These are phyloP conservation scores for Cordyceps cateniannulata DNA, from an alignment of 2,329 filamentous ascomycete genomes.

Conservation along the genomic window DNA sequence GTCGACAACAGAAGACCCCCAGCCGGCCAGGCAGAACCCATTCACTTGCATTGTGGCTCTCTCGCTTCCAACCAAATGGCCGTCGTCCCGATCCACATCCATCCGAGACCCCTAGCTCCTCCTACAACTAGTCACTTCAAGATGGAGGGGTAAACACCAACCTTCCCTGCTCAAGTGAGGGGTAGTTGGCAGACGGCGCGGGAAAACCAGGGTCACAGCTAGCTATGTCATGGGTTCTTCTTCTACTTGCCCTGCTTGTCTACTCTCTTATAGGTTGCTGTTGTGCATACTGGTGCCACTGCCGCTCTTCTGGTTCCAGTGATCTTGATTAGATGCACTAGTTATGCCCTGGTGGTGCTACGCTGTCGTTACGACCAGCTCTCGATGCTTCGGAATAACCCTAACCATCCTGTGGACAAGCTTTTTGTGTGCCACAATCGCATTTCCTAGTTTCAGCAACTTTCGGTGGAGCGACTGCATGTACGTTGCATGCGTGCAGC, in stretches of 20 bases:
- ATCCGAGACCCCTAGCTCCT: conserved; percentile 9
- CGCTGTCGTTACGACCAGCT: neutral
- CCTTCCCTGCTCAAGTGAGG: conserved; percentile 6
- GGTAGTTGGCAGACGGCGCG: neutral
- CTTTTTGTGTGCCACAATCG: neutral
- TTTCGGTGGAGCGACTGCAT: neutral
- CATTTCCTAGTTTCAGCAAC: neutral
- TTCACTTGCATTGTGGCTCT: neutral
- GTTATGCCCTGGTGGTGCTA: neutral
- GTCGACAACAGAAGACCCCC: neutral
- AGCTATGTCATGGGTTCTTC: neutral
- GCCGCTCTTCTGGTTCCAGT: neutral
- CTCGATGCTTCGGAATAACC: neutral
- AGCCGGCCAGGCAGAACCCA: neutral
- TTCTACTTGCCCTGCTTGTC: neutral
- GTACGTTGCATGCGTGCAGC: neutral
- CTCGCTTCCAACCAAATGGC: conserved; percentile 9
- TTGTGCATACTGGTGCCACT: neutral
- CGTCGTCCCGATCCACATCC: conserved; percentile 4
- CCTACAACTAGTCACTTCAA: conserved; percentile 7
- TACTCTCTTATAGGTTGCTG: neutral
- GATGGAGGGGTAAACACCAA: conserved; percentile 11
- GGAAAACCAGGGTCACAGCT: neutral
- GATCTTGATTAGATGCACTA: neutral
- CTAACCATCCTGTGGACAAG: neutral